Percentiles rank a stretch among this genome's conserved stretches.
Conservation (phyloP, 2,329 filamentous ascomycete genomes). For the Periconia macrospinosa region DNA sequence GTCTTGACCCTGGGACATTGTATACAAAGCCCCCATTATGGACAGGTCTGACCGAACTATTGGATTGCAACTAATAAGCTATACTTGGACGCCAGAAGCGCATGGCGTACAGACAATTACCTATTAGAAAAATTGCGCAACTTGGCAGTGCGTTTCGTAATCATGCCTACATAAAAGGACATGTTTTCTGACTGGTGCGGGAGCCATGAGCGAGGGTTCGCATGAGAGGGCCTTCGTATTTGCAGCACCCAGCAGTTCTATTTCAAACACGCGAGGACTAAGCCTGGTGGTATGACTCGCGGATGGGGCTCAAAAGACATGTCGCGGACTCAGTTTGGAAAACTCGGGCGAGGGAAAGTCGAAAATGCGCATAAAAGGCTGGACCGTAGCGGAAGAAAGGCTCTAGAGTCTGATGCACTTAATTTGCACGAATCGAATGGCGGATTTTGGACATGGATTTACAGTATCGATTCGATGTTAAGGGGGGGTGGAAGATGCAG, state of each 20-base stretch:
- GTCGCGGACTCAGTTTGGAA: neutral
- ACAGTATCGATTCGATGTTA: too few species aligned
- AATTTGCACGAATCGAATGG: too few species aligned
- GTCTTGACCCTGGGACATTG: neutral
- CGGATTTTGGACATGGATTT: too few species aligned
- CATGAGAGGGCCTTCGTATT: neutral
- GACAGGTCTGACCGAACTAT: neutral
- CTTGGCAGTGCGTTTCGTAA: neutral
- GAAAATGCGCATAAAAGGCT: neutral
- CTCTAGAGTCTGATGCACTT: too few species aligned
- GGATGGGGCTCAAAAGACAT: neutral
- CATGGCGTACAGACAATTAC: neutral
- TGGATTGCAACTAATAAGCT: neutral
- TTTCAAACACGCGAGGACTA: neutral
- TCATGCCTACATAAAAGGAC: neutral
- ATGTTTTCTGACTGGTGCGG: neutral
- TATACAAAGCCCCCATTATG: neutral
- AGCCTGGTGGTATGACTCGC: neutral
- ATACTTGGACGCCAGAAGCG: neutral
- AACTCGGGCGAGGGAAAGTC: neutral
- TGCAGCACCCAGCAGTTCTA: neutral
- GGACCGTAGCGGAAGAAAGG: too few species aligned
- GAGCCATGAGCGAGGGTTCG: neutral
- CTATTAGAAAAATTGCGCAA: neutral
- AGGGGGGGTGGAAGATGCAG: too few species aligned